Conservation (phyloP, 2,329 filamentous ascomycete genomes). For the Penicillium sp. region DNA sequence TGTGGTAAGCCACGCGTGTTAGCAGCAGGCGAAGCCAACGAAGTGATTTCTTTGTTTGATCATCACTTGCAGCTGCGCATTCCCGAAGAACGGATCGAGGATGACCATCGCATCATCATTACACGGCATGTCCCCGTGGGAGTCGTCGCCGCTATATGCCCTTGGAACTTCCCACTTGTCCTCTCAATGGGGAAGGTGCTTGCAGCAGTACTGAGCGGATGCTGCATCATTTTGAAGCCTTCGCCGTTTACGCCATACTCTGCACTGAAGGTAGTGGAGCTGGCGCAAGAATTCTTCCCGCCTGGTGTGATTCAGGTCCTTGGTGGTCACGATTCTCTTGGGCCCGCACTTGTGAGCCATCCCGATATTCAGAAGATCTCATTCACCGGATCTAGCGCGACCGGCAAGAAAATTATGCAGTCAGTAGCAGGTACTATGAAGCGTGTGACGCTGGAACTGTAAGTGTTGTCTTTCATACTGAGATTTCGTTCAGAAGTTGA, state of each 20-base stretch:
- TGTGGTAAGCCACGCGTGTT: conserved; percentile 3
- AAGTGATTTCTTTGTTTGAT: conserved; percentile 4
- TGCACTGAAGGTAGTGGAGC: conserved; percentile 57
- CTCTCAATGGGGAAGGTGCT: conserved; percentile 54
- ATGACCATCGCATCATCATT: conserved; percentile 37
- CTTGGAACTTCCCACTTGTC: conserved; percentile 58
- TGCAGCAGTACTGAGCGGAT: conserved; percentile 54
- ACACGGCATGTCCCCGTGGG: conserved; percentile 7
- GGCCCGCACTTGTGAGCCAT: conserved; percentile 56
- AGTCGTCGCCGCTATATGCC: conserved; percentile 25
- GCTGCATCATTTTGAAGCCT: conserved; percentile 57
- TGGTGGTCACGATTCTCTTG: conserved; percentile 56
- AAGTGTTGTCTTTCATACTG: not conserved
- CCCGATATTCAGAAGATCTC: conserved; percentile 57
- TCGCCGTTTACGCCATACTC: conserved; percentile 57
- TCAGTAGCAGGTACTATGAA: conserved; percentile 55
- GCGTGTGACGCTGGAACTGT: conserved; percentile 54
- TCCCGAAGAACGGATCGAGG: not conserved
- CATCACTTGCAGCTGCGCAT: conserved; percentile 4
- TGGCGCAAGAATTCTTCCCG: conserved; percentile 53
- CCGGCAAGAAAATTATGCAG: conserved; percentile 53
- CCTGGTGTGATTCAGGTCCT: conserved; percentile 58
- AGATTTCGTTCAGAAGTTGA: too few relatives aligned
- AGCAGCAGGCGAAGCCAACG: conserved; percentile 5
- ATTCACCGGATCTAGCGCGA: conserved; percentile 60